Conservation (phyloP, 768 basidiomycete species). For the Tulasnella sp. region DNA sequence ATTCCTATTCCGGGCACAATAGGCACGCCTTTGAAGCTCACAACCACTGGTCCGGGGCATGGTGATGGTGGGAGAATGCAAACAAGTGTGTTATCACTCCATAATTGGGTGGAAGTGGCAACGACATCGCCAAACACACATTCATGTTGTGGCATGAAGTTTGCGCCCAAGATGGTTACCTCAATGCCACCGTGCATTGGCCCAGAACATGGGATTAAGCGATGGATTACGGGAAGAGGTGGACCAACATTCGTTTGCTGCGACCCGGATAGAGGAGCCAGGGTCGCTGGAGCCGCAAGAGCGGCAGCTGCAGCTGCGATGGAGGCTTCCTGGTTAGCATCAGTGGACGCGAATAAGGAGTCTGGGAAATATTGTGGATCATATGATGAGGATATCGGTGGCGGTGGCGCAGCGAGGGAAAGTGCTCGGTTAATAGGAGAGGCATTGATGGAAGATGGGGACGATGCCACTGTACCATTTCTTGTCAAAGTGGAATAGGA, state of each 20-base stretch:
- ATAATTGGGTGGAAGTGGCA: slow-evolving; percentile 75
- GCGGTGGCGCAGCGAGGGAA: neutral
- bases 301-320: neutral
- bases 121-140: slow-evolving; percentile 76
- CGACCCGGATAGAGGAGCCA: slow-evolving; percentile 9
- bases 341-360: neutral
- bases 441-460: too few species aligned
- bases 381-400: neutral
- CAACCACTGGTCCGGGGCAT: slow-evolving; percentile 72
- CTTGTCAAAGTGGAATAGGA: too few species aligned
- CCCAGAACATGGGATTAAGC: slow-evolving; percentile 70
- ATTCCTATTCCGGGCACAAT: slow-evolving; percentile 10
- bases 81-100: slow-evolving; percentile 87
- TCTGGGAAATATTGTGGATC: neutral
- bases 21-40: slow-evolving; percentile 72
- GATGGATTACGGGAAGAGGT: slow-evolving; percentile 40
- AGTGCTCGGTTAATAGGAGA: too few species aligned
- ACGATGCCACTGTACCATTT: too few species aligned
- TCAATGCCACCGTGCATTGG: slow-evolving; percentile 89
- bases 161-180: slow-evolving; percentile 83
- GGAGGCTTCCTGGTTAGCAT: neutral
- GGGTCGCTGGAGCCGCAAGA: neutral
- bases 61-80: slow-evolving; percentile 79
- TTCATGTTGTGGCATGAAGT: slow-evolving; percentile 48
- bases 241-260: slow-evolving; percentile 1